Evolutionary conservation across 2,329 filamentous ascomycete species (phyloP).

Genomic region (Knoxdaviesia capensis): DNA sequence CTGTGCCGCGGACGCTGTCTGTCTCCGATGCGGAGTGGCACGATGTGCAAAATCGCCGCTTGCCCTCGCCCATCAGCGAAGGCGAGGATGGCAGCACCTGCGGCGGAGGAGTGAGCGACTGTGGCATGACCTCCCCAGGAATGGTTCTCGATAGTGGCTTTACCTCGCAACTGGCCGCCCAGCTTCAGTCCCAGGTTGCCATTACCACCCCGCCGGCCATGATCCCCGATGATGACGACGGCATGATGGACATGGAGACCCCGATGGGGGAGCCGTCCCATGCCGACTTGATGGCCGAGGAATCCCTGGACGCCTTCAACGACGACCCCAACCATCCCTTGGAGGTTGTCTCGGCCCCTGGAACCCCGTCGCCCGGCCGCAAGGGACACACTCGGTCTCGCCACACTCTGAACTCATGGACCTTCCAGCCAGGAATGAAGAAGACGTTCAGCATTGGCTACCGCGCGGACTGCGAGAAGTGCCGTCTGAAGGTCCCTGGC

Average conservation of each 20-base stretch:
- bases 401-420: slow-evolving; percentile 41
- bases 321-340: no score
- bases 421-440: slow-evolving; percentile 42
- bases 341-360: slow-evolving; percentile 10
- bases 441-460: slow-evolving; percentile 62
- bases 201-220: slow-evolving; percentile 9
- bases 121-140: slow-evolving; percentile 10
- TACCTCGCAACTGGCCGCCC: slow-evolving; percentile 14
- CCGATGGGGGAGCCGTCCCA: no score
- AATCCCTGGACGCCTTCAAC: no score
- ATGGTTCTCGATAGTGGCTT: slow-evolving; percentile 15
- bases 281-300: no score
- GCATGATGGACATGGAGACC: slow-evolving; percentile 16
- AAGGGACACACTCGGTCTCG: slow-evolving; percentile 37
- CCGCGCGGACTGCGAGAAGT: slow-evolving; percentile 60
- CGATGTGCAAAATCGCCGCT: slow-evolving; percentile 27
- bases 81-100: slow-evolving; percentile 19
- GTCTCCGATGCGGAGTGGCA: slow-evolving; percentile 24
- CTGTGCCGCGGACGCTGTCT: no score
- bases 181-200: slow-evolving; percentile 6
- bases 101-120: slow-evolving; percentile 19
- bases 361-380: slow-evolving; percentile 20
- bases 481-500: slow-evolving; percentile 51
- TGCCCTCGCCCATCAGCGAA: slow-evolving; percentile 41
- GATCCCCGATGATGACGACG: slow-evolving; percentile 11